Conservation (phyloP, 164 flowering plant species). For the Liquidambar formosana region DNA sequence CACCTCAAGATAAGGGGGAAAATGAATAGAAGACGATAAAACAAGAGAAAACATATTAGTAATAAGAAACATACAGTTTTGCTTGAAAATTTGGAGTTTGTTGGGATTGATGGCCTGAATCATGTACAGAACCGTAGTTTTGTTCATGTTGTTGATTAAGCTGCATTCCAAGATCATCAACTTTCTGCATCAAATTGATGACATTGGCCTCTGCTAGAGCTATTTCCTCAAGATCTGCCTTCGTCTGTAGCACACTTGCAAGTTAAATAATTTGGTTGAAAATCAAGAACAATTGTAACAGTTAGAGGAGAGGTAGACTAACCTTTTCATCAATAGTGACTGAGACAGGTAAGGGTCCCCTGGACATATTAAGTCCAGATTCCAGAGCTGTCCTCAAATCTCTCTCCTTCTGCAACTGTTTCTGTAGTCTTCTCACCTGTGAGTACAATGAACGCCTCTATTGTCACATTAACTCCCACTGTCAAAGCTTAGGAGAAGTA, state of each 20-base stretch:
- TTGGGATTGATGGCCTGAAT: slow-evolving; percentile 29
- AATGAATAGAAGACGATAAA: background rate
- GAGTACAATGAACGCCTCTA: slow-evolving; percentile 1
- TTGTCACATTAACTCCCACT: background rate
- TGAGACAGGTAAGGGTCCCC: slow-evolving; percentile 29
- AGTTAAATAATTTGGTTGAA: slow-evolving; percentile 15
- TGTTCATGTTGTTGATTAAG: slow-evolving; percentile 50
- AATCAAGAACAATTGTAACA: background rate
- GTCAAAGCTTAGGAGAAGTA: background rate
- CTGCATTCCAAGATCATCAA: slow-evolving; percentile 61
- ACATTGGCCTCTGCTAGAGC: slow-evolving; percentile 64
- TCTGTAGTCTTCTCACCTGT: slow-evolving; percentile 78
- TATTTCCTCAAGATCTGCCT: slow-evolving; percentile 67
- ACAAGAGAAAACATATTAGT: background rate
- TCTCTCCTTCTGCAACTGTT: slow-evolving; percentile 73
- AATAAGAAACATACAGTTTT: slow-evolving; percentile 36
- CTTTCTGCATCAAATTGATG: slow-evolving; percentile 61
- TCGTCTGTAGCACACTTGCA: slow-evolving; percentile 45
- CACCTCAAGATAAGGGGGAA: background rate
- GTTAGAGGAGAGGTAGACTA: slow-evolving; percentile 15
- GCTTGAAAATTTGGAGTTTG: slow-evolving; percentile 25
- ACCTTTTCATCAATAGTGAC: slow-evolving; percentile 67
- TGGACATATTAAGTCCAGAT: slow-evolving; percentile 52
- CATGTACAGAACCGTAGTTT: slow-evolving; percentile 26
- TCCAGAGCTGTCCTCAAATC: slow-evolving; percentile 65